Base-by-base conservation (phyloP, 306 rosid genomes). In the Quercus glauca region DNA sequence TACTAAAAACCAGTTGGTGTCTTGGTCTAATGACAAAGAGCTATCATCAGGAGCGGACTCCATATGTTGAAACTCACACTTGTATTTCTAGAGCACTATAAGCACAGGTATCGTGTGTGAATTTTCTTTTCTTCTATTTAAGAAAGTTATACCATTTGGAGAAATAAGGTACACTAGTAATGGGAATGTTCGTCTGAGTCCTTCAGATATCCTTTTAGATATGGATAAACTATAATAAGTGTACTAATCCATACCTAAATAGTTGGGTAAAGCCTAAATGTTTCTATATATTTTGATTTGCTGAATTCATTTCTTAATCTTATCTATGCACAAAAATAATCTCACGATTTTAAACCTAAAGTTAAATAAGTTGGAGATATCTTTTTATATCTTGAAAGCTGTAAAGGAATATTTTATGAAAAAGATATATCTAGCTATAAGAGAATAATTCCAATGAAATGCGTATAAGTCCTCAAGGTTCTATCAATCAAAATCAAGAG, bases 401-500 rank as follows among this genome's bases (percentile, higher is more conserved):
- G 55, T 43, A 65, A 11, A 26, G 3, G 21, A 41, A 43, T 49
- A 49, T 49, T 49, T 13, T 49, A 23, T 29, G 43, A 69, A n/a
- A 56, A 7, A 0, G 6, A 8, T 33, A 8, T 19, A 23, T 19
- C 51, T 33, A 23, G 25, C 25, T 23, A 33, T 8, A 33, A 18
- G 33, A 71, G 21, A 26, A 59, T n/a, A 60, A 33, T 58, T 58
- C 12, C 7, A 57, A 45, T 21, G 21, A 43, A 59, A 23, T 28
- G 57, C 9, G 14, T 20, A 51, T 51, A 79, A 76, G 78, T 73
- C 18, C 74, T 71, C 33, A 60, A 61, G 13, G 17, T 14, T 61
- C 37, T 45, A 57, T 45, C 68, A 51, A 75, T 84, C 84, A 31
- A 60, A 67, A 79, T 80, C 76, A 80, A 41, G 64, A 23, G 25